Conservation (phyloP, 1,284 basidiomycete species). For the Sphaerobolus stellatus region DNA sequence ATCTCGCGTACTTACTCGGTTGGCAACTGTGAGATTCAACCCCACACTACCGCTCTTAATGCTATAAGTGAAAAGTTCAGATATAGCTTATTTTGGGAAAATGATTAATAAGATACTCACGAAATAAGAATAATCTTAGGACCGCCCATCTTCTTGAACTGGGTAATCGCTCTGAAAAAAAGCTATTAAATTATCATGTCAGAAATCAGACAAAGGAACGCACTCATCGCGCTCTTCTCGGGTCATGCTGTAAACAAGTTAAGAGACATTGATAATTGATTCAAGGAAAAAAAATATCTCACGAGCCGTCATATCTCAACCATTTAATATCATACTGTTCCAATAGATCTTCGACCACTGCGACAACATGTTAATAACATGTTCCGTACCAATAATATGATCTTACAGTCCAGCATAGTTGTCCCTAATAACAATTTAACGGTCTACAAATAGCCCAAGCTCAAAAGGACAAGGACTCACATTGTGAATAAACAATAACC, state of each 20-base stretch:
- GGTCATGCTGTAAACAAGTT: slow-evolving; percentile 41
- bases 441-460: not conserved
- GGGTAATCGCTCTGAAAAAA: slow-evolving; percentile 34
- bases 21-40: slow-evolving; percentile 22
- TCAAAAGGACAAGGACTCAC: slow-evolving; percentile 35
- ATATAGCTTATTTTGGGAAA: not conserved
- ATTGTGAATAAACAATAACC: slow-evolving; percentile 69
- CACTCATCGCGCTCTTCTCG: slow-evolving; percentile 47
- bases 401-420: slow-evolving; percentile 56
- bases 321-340: slow-evolving; percentile 55
- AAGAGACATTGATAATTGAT: not conserved
- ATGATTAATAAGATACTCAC: slow-evolving; percentile 27
- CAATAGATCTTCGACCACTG: slow-evolving; percentile 58
- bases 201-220: not conserved
- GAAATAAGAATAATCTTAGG: slow-evolving; percentile 65
- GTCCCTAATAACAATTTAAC: slow-evolving; percentile 50
- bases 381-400: not conserved
- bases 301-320: slow-evolving; percentile 60
- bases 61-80: slow-evolving; percentile 30
- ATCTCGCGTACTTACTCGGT: slow-evolving; percentile 43
- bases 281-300: not conserved
- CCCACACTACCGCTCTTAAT: slow-evolving; percentile 70
- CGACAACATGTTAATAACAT: not conserved
- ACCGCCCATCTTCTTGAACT: slow-evolving; percentile 53
- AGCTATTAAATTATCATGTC: not conserved